Evolutionary conservation across 352 stramenopile species (phyloP).

Genomic region (Detonula confervacea): DNA sequence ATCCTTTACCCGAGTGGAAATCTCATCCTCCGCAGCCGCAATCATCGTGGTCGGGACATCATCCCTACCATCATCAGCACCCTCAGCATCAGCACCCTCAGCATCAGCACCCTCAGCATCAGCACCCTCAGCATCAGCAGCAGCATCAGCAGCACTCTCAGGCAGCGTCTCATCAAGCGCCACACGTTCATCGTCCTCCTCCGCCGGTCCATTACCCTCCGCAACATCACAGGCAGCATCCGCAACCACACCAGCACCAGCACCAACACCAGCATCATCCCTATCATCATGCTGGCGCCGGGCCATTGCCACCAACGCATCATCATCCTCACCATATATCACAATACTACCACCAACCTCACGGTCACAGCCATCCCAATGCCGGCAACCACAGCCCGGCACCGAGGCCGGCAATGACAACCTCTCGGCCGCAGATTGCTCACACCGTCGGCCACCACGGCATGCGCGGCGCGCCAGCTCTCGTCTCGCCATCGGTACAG

Average conservation of each 20-base stretch:
- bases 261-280: too few relatives aligned
- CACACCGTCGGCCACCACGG: background rate
- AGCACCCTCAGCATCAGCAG: too few relatives aligned
- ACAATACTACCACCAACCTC: too few relatives aligned
- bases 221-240: background rate
- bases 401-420: background rate
- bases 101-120: too few relatives aligned
- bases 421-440: background rate
- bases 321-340: too few relatives aligned
- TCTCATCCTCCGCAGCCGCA: constrained; percentile 4
- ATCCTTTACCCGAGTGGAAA: constrained; percentile 11
- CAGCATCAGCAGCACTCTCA: too few relatives aligned
- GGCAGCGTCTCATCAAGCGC: background rate
- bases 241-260: too few relatives aligned
- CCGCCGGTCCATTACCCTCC: constrained; percentile 30
- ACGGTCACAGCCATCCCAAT: too few relatives aligned
- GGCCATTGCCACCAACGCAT: background rate
- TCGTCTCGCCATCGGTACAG: constrained; percentile 35
- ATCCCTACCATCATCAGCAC: constrained; percentile 41
- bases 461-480: constrained; percentile 13
- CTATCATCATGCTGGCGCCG: constrained; percentile 20
- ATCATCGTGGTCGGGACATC: constrained; percentile 30
- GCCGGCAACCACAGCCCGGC: too few relatives aligned
- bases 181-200: constrained; percentile 20
- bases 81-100: too few relatives aligned